Evolutionary conservation across 192 early-diverging fungal genomes (phyloP).

Genomic region (Coemansia sp.): DNA sequence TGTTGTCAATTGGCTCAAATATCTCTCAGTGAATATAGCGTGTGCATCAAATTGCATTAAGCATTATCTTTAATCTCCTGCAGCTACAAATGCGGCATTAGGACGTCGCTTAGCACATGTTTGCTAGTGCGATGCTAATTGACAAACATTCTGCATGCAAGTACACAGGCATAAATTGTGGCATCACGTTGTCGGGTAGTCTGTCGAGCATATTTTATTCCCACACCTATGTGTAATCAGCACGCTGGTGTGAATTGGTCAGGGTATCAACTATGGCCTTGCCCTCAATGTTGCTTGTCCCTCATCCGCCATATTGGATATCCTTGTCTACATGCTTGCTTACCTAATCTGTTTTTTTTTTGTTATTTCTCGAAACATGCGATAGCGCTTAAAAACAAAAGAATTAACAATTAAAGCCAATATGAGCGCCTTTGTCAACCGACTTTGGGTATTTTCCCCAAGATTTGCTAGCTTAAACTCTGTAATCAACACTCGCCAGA

Average conservation of each 20-base stretch:
- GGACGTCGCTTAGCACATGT: neutral
- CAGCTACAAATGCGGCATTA: neutral
- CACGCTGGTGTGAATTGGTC: neutral
- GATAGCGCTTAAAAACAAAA: no score
- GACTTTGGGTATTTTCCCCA: no score
- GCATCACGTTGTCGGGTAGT: neutral
- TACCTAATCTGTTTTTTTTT: no score
- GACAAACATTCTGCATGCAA: neutral
- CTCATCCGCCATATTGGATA: no score
- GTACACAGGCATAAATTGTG: neutral
- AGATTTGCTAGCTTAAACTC: no score
- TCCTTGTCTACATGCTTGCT: no score
- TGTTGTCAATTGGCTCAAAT: neutral
- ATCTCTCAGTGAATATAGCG: neutral
- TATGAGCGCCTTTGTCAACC: no score
- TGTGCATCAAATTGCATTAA: neutral
- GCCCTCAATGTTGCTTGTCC: no score
- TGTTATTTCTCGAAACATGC: no score
- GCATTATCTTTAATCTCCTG: neutral
- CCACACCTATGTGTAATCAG: neutral
- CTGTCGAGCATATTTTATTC: neutral
- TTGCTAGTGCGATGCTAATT: neutral
- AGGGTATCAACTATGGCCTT: no score
- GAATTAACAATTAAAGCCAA: no score
- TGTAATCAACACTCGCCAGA: no score